Evolutionary conservation across 352 stramenopile species (phyloP).

Genomic region (Elongisporangium anandrum): DNA sequence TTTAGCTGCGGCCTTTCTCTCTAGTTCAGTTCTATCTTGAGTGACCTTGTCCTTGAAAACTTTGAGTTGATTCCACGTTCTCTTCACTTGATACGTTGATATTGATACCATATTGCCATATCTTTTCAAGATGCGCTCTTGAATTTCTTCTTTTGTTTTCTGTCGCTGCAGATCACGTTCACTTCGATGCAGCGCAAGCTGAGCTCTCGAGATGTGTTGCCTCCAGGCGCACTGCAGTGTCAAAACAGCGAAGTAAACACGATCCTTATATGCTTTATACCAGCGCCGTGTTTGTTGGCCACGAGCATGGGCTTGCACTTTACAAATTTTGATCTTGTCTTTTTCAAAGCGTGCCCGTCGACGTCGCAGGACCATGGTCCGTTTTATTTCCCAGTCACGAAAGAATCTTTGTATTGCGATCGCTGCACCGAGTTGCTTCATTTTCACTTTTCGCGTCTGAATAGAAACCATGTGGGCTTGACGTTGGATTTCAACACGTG

Average conservation of each 20-base stretch:
- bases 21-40: constrained; percentile 4
- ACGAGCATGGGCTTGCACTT: constrained; percentile 50
- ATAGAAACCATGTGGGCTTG: constrained; percentile 8
- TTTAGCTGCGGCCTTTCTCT: constrained; percentile 29
- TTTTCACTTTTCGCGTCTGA: constrained; percentile 3
- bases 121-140: constrained; percentile 8
- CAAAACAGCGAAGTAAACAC: constrained; percentile 20
- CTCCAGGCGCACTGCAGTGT: constrained; percentile 52
- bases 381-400: constrained; percentile 29
- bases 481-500: constrained; percentile 14
- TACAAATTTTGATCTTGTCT: constrained; percentile 49
- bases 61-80: constrained; percentile 14
- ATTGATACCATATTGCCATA: background rate
- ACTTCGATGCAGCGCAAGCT: constrained; percentile 5
- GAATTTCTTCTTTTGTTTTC: constrained; percentile 14
- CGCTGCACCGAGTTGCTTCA: constrained; percentile 26
- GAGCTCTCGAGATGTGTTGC: constrained; percentile 21
- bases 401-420: constrained; percentile 43
- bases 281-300: constrained; percentile 28
- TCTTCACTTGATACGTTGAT: constrained; percentile 11
- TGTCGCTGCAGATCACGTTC: constrained; percentile 12
- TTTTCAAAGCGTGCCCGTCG: constrained; percentile 56
- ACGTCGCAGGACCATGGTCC: constrained; percentile 25
- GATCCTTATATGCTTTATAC: constrained; percentile 14
- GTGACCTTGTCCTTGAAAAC: constrained; percentile 9